These are phyloP conservation scores for Penicillium paxilli DNA, from an alignment of 495 filamentous ascomycete species.

Conservation along the genomic window DNA sequence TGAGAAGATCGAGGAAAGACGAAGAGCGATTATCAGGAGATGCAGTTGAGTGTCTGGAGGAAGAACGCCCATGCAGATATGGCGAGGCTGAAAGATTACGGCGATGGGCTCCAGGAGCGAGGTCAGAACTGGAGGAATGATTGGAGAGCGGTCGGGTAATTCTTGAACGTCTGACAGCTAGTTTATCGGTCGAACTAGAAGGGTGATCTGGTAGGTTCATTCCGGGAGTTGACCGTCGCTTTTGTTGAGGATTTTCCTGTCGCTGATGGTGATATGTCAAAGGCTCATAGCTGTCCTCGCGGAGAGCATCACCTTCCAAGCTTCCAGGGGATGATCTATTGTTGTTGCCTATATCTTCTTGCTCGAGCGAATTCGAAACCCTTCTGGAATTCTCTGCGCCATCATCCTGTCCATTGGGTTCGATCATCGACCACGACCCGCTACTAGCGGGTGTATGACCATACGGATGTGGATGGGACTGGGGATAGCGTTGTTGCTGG, in stretches of 20 bases:
- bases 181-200: conserved; percentile 47
- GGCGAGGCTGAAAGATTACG: conserved; percentile 58
- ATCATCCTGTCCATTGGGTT: conserved; percentile 28
- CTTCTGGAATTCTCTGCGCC: conserved; percentile 19
- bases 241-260: conserved; percentile 18
- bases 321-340: conserved; percentile 41
- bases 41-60: conserved; percentile 57
- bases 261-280: conserved; percentile 53
- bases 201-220: conserved; percentile 23
- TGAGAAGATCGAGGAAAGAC: conserved; percentile 85
- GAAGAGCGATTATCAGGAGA: conserved; percentile 77
- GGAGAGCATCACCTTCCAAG: conserved; percentile 35
- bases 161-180: conserved; percentile 57
- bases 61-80: conserved; percentile 51
- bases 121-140: conserved; percentile 70
- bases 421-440: conserved; percentile 42
- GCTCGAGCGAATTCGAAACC: conserved; percentile 28
- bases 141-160: conserved; percentile 67
- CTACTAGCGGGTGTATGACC: conserved; percentile 40
- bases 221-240: conserved; percentile 11
- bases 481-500: conserved; percentile 14
- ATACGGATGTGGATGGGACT: conserved; percentile 17
- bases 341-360: conserved; percentile 22
- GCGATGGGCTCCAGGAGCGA: conserved; percentile 47
- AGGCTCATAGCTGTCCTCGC: conserved; percentile 43